Evolutionary conservation across 2,329 filamentous ascomycete species (phyloP).

Genomic region (Furcasterigmium sp.): DNA sequence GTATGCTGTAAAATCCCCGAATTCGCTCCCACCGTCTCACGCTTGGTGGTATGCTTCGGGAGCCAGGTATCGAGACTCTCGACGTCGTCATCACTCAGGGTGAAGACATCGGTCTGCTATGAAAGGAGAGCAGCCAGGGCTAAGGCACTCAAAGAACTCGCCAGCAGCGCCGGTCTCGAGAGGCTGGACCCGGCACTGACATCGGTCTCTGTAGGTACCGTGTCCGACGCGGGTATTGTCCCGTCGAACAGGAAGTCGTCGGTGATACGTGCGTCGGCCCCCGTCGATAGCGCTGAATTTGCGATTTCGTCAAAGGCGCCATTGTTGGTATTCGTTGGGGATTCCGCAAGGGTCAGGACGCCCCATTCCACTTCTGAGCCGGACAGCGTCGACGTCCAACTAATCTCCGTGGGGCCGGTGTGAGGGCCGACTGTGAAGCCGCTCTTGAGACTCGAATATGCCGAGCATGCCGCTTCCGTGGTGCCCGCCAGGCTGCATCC

Average conservation of each 20-base stretch:
- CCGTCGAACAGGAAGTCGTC: conserved; percentile 9
- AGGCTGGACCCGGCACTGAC: conserved; percentile 8
- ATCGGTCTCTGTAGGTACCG: conserved; percentile 9
- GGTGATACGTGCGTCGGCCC: not conserved
- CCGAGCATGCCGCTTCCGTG: conserved; percentile 41
- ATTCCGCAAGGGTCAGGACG: conserved; percentile 33
- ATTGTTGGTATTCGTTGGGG: conserved; percentile 21
- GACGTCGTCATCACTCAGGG: too few species aligned
- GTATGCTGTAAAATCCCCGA: too few species aligned
- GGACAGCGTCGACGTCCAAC: conserved; percentile 39
- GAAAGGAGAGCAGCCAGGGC: too few species aligned
- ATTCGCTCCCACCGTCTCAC: too few species aligned
- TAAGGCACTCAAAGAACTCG: conserved; percentile 7
- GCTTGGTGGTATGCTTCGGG: too few species aligned
- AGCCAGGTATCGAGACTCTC: too few species aligned
- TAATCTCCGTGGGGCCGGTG: conserved; percentile 36
- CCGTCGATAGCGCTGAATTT: not conserved
- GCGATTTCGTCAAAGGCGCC: not conserved
- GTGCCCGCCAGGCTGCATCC: conserved; percentile 35
- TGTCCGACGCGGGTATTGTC: conserved; percentile 9
- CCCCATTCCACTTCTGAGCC: conserved; percentile 38
- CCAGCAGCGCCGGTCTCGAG: not conserved
- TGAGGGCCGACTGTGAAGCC: conserved; percentile 30
- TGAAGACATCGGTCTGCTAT: too few species aligned
- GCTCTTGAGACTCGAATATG: conserved; percentile 38